Base-by-base conservation (phyloP, 2,329 filamentous ascomycete genomes). In the Emericellopsis cladophorae region DNA sequence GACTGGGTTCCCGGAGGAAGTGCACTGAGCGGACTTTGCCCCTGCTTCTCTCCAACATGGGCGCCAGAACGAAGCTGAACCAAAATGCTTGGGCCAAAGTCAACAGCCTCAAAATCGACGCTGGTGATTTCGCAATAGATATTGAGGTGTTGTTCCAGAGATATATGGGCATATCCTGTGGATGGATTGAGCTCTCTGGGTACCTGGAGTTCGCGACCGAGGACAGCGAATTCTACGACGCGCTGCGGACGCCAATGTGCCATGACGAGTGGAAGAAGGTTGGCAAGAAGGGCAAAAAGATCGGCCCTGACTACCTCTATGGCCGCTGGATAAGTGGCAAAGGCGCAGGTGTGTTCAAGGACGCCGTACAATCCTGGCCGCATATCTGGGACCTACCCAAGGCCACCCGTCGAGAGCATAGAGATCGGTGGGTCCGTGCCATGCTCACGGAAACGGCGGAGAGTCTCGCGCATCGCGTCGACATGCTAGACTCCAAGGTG, bases 21-120 rank as follows among this genome's bases (percentile, higher is more conserved):
- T 81, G 15, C 72, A 76, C 39, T 80, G 84, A 44, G 60, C 65
- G 1, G 68, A 72, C 0, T 79, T 93, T 48, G 76, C 76, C 44
- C 65, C 74, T 40, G 70, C 76, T 12, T 87, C 78, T 0, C 51
- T 93, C 4, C 86, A 67, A 53, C 72, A 21, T 21, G 18, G 18
- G 81, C 43, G 59, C 88, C 2, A 70, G 15, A 44, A 48, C 32
- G 48, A 45, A 4, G 51, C 48, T 2, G 51, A 49, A 15, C 18
- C 9, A 35, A 9, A 35, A 10, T 9, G 4, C n/a, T 2, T 15
- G n/a, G n/a, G 32, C n/a, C 9, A 35, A 15, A 2, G n/a, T 35
- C 32, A 35, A 21, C n/a, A 9, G 18, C 9, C n/a, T 35, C 32
- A 21, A 35, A 9, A 9, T 3, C n/a, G 32, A 15, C 4, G 32